Evolutionary conservation across 164 flowering plant genomes (phyloP).

Genomic region (Chimonanthus praecox): DNA sequence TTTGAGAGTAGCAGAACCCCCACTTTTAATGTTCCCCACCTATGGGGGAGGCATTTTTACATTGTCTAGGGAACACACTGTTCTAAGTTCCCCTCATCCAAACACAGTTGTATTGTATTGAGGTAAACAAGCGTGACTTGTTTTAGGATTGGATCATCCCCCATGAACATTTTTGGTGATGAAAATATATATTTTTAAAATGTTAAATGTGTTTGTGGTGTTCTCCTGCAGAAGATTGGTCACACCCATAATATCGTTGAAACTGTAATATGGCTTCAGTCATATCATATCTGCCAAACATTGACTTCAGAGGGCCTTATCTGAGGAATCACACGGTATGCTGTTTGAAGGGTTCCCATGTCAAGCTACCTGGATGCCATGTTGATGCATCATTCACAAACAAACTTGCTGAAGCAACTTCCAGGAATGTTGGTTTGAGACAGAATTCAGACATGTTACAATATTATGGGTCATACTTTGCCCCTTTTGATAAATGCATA

Average conservation of each 20-base stretch:
- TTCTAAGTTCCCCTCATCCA: too few species aligned
- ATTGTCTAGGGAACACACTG: too few species aligned
- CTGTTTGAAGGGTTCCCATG: not conserved
- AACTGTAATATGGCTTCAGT: constrained; percentile 12
- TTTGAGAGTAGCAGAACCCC: too few species aligned
- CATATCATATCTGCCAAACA: constrained; percentile 12
- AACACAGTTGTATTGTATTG: too few species aligned
- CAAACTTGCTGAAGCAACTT: not conserved
- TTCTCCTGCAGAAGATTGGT: constrained; percentile 58
- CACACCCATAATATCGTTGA: not conserved
- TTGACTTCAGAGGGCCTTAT: constrained; percentile 7
- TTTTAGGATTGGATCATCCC: not conserved
- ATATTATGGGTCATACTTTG: not conserved
- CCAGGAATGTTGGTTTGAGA: constrained; percentile 1
- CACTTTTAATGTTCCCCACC: too few species aligned
- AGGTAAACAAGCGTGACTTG: not conserved
- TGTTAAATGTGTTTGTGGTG: not conserved
- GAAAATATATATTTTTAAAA: too few species aligned
- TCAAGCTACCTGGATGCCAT: not conserved
- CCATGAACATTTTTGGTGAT: not conserved
- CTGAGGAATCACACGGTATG: constrained; percentile 1
- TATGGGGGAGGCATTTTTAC: too few species aligned
- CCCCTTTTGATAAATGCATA: constrained; percentile 5
- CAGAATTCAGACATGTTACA: not conserved
- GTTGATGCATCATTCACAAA: not conserved